A percentile compares a stretch with the other conserved stretches of the same genome.
Conservation (phyloP, 1,139 yeast species). For the Groenewaldozyma auringiensis region DNA sequence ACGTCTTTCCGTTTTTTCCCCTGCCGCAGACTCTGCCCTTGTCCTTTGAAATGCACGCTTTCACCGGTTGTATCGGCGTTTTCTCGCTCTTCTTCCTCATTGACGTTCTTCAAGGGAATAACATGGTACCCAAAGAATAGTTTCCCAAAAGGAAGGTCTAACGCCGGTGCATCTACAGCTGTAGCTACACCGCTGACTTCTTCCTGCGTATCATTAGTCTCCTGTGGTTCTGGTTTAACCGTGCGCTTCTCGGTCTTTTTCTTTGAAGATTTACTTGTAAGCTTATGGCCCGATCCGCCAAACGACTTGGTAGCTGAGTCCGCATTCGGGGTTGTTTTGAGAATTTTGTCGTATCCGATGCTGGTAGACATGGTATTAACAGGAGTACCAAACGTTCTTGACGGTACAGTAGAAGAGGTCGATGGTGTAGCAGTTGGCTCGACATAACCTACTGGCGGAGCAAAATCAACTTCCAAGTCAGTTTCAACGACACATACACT, state of each 20-base stretch:
- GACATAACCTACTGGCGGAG: constrained; percentile 97
- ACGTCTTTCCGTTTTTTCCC: constrained; percentile 65
- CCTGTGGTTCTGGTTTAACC: constrained; percentile 2
- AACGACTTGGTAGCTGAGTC: constrained; percentile 36
- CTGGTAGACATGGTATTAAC: constrained; percentile 73
- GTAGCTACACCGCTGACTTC: constrained; percentile 12
- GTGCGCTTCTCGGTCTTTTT: constrained; percentile 7
- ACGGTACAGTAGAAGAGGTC: constrained; percentile 20
- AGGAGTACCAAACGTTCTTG: constrained; percentile 25
- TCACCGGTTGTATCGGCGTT: constrained; percentile 20
- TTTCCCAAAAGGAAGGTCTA: constrained; percentile 73
- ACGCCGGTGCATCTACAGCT: constrained; percentile 60
- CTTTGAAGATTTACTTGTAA: constrained; percentile 54
- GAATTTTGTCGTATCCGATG: constrained; percentile 56
- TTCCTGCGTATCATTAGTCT: not conserved
- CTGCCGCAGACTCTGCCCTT: constrained; percentile 51
- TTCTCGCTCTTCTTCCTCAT: constrained; percentile 34
- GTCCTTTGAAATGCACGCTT: constrained; percentile 33
- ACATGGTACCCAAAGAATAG: constrained; percentile 91
- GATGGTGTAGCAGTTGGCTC: constrained; percentile 46
- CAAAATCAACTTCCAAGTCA: constrained; percentile 94
- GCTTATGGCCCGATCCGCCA: constrained; percentile 60
- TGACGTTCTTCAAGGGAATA: constrained; percentile 54
- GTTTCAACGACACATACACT: constrained; percentile 96
- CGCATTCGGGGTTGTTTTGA: constrained; percentile 12